Conservation (phyloP, 1,284 basidiomycete genomes). For the Chondrostereum purpureum region DNA sequence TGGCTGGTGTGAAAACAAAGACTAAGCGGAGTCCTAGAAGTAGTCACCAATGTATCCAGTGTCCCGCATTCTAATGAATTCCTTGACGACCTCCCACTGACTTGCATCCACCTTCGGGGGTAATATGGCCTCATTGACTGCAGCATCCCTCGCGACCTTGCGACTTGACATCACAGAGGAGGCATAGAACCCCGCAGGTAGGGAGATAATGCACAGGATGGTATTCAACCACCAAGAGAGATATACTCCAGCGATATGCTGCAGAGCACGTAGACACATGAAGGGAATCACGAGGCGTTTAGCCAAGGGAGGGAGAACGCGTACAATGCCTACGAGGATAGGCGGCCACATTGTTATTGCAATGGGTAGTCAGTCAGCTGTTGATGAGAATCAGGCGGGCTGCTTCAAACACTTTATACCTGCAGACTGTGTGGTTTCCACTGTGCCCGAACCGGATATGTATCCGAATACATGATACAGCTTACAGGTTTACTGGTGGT, state of each 20-base stretch:
- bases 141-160: background rate
- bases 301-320: background rate
- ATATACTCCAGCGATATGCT: background rate
- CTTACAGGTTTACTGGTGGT: too few relatives aligned
- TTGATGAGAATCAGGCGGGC: too few relatives aligned
- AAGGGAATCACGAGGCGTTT: background rate
- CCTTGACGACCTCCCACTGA: background rate
- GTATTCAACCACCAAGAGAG: background rate
- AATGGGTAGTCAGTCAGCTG: too few relatives aligned
- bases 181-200: background rate
- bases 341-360: constrained; percentile 9
- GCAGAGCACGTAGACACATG: background rate
- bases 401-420: too few relatives aligned
- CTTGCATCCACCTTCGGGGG: background rate
- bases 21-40: too few relatives aligned
- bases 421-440: too few relatives aligned
- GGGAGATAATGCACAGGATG: background rate
- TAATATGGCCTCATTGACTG: background rate
- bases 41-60: background rate
- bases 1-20: too few relatives aligned
- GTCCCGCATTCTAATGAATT: background rate
- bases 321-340: background rate
- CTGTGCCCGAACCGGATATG: too few relatives aligned
- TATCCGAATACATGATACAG: too few relatives aligned
- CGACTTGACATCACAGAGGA: background rate